Base-by-base conservation (phyloP, 2,329 filamentous ascomycete genomes). In the Fusarium subtropicale region DNA sequence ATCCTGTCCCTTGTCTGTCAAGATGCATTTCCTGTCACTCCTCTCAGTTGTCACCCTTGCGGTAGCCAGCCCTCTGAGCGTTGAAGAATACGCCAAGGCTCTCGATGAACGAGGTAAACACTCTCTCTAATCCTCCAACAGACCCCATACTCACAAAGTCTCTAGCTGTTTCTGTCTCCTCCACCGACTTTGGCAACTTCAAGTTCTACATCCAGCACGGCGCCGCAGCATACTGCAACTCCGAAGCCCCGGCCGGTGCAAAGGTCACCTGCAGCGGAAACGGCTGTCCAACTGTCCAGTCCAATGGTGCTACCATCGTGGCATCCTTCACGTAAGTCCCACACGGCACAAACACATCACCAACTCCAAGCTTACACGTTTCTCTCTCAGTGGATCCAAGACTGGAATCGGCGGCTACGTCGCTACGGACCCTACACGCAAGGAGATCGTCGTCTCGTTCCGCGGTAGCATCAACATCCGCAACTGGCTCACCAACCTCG, bases 401-500 rank as follows among this genome's bases (percentile, higher is more conserved):
- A 82, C 84, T 4, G 84, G 84, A 60, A 80, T 85, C 45, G 77
- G 82, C 36, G 86, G 84, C 59, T 86, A 86, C 60, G 80, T 88
- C 24, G 82, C 84, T 28, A 77, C 83, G 24, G 87, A 90, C 74
- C 66, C 79, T 20, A 75, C 74, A 26, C 82, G 81, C 66, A 71
- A 81, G 56, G 80, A 87, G 60, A 87, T 92, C 62, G 85, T 91
- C 48, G 75, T 90, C 42, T 82, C 87, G 33, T 83, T 90, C 78
- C 85, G 88, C 41, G 90, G 90, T 69, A 87, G 85, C 51, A 77
- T 78, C 62, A 87, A 85, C 44, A 71, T 90, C 63, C 83, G 84
- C 53, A 91, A 91, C 82, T 91, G 84, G 83, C 81, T 91, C 69
- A 82, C 86, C 54, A 85, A 91, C 64, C n/a, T 81, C 58, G 52